These are phyloP conservation scores for Macadamia tetraphylla DNA, from an alignment of 164 flowering plant species.

Conservation along the genomic window DNA sequence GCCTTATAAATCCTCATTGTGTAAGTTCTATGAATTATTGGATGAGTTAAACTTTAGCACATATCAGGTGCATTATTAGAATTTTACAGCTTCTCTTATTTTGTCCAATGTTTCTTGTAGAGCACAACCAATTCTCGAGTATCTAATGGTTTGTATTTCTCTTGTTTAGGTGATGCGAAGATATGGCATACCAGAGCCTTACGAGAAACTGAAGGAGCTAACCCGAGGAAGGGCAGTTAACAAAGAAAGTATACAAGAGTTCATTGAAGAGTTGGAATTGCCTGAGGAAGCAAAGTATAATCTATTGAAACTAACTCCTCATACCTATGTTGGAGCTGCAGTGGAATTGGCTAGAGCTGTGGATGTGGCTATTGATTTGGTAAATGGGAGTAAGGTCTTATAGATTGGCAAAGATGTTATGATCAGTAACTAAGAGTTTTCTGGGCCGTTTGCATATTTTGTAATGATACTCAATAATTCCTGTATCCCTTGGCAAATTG, in stretches of 20 bases:
- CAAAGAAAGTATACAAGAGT: slow-evolving; percentile 62
- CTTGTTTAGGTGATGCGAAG: slow-evolving; percentile 81
- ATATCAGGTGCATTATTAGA: background rate
- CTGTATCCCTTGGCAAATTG: too few species aligned
- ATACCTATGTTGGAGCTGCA: slow-evolving; percentile 72
- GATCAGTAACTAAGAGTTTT: background rate
- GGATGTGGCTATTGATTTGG: slow-evolving; percentile 25
- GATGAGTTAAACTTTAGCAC: background rate
- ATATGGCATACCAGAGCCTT: slow-evolving; percentile 90
- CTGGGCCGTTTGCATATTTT: too few species aligned
- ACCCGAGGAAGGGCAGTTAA: slow-evolving; percentile 87
- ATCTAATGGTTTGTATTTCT: background rate
- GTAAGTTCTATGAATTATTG: background rate
- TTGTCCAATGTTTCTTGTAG: background rate
- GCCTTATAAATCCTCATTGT: too few species aligned
- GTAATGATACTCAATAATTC: too few species aligned
- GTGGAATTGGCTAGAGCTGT: slow-evolving; percentile 45
- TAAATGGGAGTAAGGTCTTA: slow-evolving; percentile 17
- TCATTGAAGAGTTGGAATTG: slow-evolving; percentile 63
- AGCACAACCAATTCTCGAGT: background rate
- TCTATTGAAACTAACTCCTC: slow-evolving; percentile 71
- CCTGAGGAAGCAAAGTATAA: slow-evolving; percentile 56
- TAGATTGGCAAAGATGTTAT: background rate
- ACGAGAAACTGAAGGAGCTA: slow-evolving; percentile 91
- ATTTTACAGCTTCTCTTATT: background rate